Evolutionary conservation across 1,284 basidiomycete genomes (phyloP).

Genomic region (Coriolopsis trogii): DNA sequence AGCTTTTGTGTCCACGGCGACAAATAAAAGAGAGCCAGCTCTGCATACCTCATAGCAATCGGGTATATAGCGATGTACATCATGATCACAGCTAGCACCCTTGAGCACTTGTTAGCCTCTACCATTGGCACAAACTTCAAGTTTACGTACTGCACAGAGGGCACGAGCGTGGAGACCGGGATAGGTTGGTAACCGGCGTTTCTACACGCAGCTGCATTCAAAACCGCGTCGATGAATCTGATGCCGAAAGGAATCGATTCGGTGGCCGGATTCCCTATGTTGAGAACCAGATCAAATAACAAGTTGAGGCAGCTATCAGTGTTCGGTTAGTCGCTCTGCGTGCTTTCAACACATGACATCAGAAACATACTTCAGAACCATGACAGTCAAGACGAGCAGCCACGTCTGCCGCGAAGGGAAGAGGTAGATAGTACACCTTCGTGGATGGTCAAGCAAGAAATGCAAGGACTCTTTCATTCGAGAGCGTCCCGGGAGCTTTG

Average conservation of each 20-base stretch:
- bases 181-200: slow-evolving; percentile 89
- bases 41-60: slow-evolving; percentile 68
- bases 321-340: not conserved
- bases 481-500: slow-evolving; percentile 63
- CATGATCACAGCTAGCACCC: slow-evolving; percentile 87
- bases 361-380: slow-evolving; percentile 65
- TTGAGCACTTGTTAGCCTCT: slow-evolving; percentile 31
- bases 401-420: slow-evolving; percentile 95
- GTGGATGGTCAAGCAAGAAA: slow-evolving; percentile 93
- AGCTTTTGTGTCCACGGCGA: too few relatives aligned
- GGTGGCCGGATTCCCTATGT: slow-evolving; percentile 81
- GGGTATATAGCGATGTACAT: slow-evolving; percentile 86
- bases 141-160: slow-evolving; percentile 65
- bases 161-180: slow-evolving; percentile 71
- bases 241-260: slow-evolving; percentile 72
- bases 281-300: slow-evolving; percentile 86
- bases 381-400: slow-evolving; percentile 74
- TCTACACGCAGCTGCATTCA: slow-evolving; percentile 82
- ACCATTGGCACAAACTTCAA: slow-evolving; percentile 9
- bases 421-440: slow-evolving; percentile 91
- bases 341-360: not conserved
- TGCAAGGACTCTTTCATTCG: slow-evolving; percentile 77
- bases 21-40: not conserved
- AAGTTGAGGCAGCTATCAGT: slow-evolving; percentile 74
- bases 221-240: slow-evolving; percentile 64